Conservation (phyloP, 495 filamentous ascomycete species). For the Melanomma pulvis-pyrius region DNA sequence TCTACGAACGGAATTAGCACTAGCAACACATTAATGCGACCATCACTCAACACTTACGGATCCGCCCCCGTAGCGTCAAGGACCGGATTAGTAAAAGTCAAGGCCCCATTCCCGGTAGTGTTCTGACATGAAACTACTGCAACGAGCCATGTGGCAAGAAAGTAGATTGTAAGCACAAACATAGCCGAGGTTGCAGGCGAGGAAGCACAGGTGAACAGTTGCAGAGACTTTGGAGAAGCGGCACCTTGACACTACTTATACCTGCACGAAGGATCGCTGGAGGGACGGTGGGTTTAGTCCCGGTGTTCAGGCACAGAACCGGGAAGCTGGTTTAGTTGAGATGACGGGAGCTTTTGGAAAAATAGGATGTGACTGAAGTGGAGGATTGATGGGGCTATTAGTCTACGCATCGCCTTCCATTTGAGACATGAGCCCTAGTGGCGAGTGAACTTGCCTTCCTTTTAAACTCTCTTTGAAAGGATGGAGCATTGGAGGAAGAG, state of each 20-base stretch:
- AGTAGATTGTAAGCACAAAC: background rate
- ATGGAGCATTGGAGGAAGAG: background rate
- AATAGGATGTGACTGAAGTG: no score
- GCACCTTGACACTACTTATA: background rate
- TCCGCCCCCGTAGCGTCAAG: conserved; percentile 38
- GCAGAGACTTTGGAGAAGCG: background rate
- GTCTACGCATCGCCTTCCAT: no score
- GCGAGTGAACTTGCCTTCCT: no score
- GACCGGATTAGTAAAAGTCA: conserved; percentile 42
- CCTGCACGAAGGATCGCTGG: background rate
- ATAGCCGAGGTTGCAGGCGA: background rate
- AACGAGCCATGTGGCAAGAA: background rate
- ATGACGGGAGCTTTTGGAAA: no score
- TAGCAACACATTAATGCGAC: background rate
- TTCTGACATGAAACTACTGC: conserved; percentile 10
- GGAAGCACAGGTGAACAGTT: background rate
- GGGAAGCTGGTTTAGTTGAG: background rate
- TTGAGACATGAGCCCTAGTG: no score
- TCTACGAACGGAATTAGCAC: conserved; percentile 1
- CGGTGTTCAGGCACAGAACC: background rate
- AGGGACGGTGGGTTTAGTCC: background rate
- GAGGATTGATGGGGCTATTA: no score
- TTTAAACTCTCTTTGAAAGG: no score
- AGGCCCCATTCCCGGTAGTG: background rate
- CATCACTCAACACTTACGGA: conserved; percentile 30